These are phyloP conservation scores for Fusarium udum DNA, from an alignment of 2,329 filamentous ascomycete genomes.

Conservation along the genomic window DNA sequence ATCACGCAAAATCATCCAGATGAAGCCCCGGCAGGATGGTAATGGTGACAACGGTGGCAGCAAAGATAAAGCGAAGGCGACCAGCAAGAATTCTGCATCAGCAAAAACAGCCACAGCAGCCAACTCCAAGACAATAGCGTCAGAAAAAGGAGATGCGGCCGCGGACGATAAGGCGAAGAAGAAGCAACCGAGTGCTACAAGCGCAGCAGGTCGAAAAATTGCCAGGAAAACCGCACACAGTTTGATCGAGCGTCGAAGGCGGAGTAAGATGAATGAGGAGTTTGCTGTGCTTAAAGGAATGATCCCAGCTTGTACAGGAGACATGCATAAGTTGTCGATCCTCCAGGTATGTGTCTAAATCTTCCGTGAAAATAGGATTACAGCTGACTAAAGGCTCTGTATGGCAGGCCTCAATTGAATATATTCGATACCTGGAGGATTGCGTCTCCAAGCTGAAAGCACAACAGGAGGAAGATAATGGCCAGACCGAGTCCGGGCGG, in stretches of 20 bases:
- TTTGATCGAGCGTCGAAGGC: slow-evolving; percentile 85
- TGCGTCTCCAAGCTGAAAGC: slow-evolving; percentile 84
- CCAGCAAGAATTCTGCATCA: slow-evolving; percentile 33
- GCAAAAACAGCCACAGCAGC: slow-evolving; percentile 26
- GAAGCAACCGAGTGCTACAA: slow-evolving; percentile 79
- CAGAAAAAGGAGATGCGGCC: slow-evolving; percentile 33
- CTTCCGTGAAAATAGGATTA: neutral
- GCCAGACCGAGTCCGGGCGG: slow-evolving; percentile 41
- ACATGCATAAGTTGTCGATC: slow-evolving; percentile 98
- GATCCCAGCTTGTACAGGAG: slow-evolving; percentile 94
- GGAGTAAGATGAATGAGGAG: slow-evolving; percentile 99
- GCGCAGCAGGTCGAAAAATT: slow-evolving; percentile 90
- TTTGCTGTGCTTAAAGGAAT: slow-evolving; percentile 92
- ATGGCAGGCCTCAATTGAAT: slow-evolving; percentile 88
- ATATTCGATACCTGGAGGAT: slow-evolving; percentile 91
- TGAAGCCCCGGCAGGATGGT: slow-evolving; percentile 75
- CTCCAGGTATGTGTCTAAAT: slow-evolving; percentile 72
- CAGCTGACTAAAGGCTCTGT: slow-evolving; percentile 11
- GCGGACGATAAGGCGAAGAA: slow-evolving; percentile 64
- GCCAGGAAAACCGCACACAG: slow-evolving; percentile 96
- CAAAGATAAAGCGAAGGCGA: slow-evolving; percentile 38
- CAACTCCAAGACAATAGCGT: slow-evolving; percentile 35
- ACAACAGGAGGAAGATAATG: slow-evolving; percentile 53
- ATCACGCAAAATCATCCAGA: slow-evolving; percentile 96
- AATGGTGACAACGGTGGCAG: slow-evolving; percentile 36